These are phyloP conservation scores for Melocanna baccifera DNA, from an alignment of 176 grass and related monocot species.

Conservation along the genomic window DNA sequence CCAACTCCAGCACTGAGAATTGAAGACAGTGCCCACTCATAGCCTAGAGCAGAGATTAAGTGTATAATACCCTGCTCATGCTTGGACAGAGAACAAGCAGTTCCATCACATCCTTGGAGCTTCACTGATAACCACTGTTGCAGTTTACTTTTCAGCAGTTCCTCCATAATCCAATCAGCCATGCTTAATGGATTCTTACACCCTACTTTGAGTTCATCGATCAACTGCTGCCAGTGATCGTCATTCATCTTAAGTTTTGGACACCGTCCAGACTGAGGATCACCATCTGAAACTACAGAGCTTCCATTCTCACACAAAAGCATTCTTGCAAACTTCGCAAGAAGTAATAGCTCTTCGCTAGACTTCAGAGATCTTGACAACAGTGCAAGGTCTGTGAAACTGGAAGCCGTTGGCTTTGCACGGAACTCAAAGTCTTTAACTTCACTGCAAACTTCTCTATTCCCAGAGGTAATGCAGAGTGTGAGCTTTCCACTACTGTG, in stretches of 20 bases:
- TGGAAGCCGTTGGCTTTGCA: slow-evolving; percentile 38
- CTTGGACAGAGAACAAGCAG: slow-evolving; percentile 60
- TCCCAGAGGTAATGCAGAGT: slow-evolving; percentile 65
- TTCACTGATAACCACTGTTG: slow-evolving; percentile 66
- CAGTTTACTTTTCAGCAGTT: slow-evolving; percentile 81
- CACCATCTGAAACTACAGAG: slow-evolving; percentile 29
- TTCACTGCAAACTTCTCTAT: slow-evolving; percentile 86
- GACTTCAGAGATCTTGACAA: slow-evolving; percentile 34
- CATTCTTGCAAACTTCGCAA: slow-evolving; percentile 70
- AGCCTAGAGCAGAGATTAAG: slow-evolving; percentile 83
- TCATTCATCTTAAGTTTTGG: slow-evolving; percentile 48
- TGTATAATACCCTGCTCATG: slow-evolving; percentile 91
- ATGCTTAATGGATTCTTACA: slow-evolving; percentile 39
- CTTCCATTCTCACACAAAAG: slow-evolving; percentile 49
- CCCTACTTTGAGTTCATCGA: slow-evolving; percentile 50
- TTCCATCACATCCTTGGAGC: slow-evolving; percentile 39
- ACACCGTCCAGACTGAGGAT: slow-evolving; percentile 27
- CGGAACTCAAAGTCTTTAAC: slow-evolving; percentile 85
- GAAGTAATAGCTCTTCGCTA: slow-evolving; percentile 66
- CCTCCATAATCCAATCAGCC: slow-evolving; percentile 77
- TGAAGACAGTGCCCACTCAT: slow-evolving; percentile 76
- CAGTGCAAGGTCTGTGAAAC: slow-evolving; percentile 33
- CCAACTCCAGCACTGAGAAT: slow-evolving; percentile 64
- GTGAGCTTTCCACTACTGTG: slow-evolving; percentile 60
- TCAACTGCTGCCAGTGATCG: slow-evolving; percentile 48